A percentile compares a stretch with the other conserved stretches of the same genome.
phyloP scores from a whole-genome alignment of 805 yeast genomes.

The Yamadazyma olivae region DNA sequence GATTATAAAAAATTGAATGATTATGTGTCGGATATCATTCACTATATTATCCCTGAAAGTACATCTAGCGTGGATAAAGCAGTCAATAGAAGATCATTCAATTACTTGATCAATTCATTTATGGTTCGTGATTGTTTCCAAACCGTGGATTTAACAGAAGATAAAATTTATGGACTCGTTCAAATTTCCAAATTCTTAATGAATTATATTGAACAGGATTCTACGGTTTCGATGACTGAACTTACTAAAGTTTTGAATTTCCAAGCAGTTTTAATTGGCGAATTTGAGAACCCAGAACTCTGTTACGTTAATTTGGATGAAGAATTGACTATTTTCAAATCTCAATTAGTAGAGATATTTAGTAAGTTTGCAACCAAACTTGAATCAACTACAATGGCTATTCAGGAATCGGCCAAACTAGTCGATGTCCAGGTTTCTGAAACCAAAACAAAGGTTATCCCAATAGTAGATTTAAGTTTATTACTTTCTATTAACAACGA shows the following conservation, averaged over 20 bases:
- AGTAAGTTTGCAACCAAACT: background rate
- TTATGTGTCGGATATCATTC: constrained; percentile 28
- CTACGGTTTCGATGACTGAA: constrained; percentile 1
- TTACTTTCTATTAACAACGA: constrained; percentile 25
- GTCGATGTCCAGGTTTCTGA: background rate
- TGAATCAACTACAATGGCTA: constrained; percentile 1
- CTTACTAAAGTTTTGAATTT: constrained; percentile 16
- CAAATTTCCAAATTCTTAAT: constrained; percentile 21
- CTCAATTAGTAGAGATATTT: constrained; percentile 15
- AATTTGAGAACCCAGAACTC: constrained; percentile 38
- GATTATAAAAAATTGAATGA: constrained; percentile 20
- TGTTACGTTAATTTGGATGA: constrained; percentile 30
- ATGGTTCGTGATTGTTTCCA: constrained; percentile 25
- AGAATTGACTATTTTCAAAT: constrained; percentile 20
- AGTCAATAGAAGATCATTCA: constrained; percentile 4
- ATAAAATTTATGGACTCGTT: constrained; percentile 32
- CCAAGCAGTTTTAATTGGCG: constrained; percentile 28
- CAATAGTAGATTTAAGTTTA: constrained; percentile 22
- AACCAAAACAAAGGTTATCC: background rate
- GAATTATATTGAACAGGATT: constrained; percentile 7
- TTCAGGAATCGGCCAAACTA: constrained; percentile 2
- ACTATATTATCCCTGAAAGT: constrained; percentile 15
- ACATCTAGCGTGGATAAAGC: background rate
- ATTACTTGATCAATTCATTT: constrained; percentile 25
- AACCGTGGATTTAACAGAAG: constrained; percentile 22